Percentiles rank a stretch among this genome's conserved stretches.
These are phyloP conservation scores for Ogataea zsoltii DNA, from an alignment of 805 yeast genomes.

Conservation along the genomic window DNA sequence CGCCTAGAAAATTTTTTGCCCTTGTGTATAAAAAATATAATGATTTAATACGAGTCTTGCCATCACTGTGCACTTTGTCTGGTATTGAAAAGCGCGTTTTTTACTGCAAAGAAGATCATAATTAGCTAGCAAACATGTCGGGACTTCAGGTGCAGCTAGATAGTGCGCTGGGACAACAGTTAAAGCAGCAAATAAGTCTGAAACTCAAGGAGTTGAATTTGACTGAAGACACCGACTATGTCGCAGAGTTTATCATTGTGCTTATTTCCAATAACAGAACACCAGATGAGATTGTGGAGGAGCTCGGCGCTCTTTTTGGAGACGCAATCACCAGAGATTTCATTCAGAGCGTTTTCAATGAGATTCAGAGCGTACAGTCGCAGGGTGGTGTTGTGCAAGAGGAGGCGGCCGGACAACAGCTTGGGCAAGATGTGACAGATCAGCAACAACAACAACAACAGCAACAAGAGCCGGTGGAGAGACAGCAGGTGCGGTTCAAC, in stretches of 20 bases:
- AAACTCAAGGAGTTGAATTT: constrained; percentile 43
- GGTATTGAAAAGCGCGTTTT: background rate
- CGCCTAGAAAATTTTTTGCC: constrained; percentile 17
- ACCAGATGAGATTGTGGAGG: constrained; percentile 58
- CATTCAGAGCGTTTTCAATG: constrained; percentile 56
- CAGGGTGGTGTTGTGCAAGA: constrained; percentile 5
- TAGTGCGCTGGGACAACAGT: constrained; percentile 39
- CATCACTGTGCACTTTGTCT: background rate
- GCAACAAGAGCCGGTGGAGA: constrained; percentile 22
- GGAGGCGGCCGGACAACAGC: constrained; percentile 9
- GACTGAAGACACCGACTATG: constrained; percentile 55
- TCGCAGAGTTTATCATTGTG: constrained; percentile 73
- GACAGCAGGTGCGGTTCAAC: constrained; percentile 33
- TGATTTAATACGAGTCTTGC: background rate
- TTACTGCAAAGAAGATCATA: background rate
- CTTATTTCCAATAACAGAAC: constrained; percentile 68
- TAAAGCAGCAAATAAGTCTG: constrained; percentile 44
- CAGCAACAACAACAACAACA: constrained; percentile 10
- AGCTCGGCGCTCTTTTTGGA: constrained; percentile 62
- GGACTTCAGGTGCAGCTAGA: constrained; percentile 30
- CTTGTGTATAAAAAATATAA: constrained; percentile 10
- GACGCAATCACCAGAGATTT: constrained; percentile 59
- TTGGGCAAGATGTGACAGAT: constrained; percentile 8
- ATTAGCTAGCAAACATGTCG: constrained; percentile 16
- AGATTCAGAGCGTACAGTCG: constrained; percentile 44